Conservation (phyloP, 1,284 basidiomycete genomes). For the Trametes hirsuta region DNA sequence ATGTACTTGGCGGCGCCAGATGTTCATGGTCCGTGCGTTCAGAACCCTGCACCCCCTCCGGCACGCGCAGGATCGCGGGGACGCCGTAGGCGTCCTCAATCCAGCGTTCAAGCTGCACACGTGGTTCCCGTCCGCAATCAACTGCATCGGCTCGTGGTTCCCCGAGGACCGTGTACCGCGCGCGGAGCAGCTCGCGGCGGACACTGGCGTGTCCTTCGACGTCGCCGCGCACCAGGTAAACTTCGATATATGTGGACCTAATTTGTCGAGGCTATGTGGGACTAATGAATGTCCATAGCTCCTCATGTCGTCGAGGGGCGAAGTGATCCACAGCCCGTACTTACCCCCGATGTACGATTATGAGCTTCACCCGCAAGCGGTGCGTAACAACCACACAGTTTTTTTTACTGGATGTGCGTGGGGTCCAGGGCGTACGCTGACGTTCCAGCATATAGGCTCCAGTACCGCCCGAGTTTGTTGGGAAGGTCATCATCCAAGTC, state of each 20-base stretch:
- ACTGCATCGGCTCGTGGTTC: background rate
- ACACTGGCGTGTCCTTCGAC: background rate
- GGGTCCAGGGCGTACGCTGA: constrained; percentile 1
- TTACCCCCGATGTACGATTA: constrained; percentile 30
- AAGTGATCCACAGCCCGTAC: background rate
- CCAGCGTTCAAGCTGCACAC: background rate
- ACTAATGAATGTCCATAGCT: background rate
- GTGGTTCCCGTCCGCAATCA: background rate
- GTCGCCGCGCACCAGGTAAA: background rate
- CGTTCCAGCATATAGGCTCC: background rate
- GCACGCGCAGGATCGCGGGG: background rate
- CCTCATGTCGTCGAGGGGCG: background rate
- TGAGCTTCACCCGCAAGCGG: constrained; percentile 26
- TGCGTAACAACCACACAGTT: constrained; percentile 2
- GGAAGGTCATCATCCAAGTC: constrained; percentile 1
- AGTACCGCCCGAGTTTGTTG: background rate
- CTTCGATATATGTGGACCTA: background rate
- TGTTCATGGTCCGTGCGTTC: background rate
- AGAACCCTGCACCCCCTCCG: background rate
- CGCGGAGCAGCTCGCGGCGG: background rate
- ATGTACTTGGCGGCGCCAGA: background rate
- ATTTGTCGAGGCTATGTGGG: background rate
- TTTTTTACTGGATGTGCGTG: background rate
- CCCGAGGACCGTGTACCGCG: background rate
- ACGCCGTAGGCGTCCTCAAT: background rate